Percentiles rank a stretch among this genome's conserved stretches.
phyloP scores from a whole-genome alignment of 2,329 filamentous ascomycete species.

The Colletotrichum sp. region DNA sequence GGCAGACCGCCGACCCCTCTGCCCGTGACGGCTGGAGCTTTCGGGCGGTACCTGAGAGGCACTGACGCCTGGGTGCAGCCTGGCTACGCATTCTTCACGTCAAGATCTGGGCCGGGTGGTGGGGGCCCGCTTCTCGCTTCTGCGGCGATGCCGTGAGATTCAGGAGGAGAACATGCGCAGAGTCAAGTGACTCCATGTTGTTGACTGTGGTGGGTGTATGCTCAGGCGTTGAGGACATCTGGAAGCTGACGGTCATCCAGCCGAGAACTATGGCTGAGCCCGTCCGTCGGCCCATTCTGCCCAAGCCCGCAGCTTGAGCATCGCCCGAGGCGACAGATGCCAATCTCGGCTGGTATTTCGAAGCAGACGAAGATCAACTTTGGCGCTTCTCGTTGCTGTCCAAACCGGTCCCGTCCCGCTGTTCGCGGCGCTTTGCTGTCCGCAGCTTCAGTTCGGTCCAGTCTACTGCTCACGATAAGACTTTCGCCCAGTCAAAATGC shows the following conservation, averaged over 20 bases:
- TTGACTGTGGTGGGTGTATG: not conserved
- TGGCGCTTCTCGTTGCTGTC: not conserved
- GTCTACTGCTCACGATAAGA: not conserved
- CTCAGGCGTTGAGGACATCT: not conserved
- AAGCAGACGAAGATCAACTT: not conserved
- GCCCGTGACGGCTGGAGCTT: not conserved
- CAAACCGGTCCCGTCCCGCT: not conserved
- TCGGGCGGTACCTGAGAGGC: constrained; percentile 1
- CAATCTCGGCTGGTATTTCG: not conserved
- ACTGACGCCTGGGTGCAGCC: not conserved
- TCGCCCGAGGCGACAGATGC: not conserved
- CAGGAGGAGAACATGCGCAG: not conserved
- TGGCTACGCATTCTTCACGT: not conserved
- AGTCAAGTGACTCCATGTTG: constrained; percentile 15
- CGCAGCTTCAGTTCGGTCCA: constrained; percentile 3
- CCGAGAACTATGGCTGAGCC: not conserved
- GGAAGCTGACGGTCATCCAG: not conserved
- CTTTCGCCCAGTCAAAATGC: not conserved
- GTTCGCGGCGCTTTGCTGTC: not conserved
- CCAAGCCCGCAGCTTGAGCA: not conserved
- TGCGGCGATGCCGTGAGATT: not conserved
- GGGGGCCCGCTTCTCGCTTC: not conserved
- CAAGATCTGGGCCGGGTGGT: not conserved
- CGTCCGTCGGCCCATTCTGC: not conserved
- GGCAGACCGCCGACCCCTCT: not conserved